phyloP scores from a whole-genome alignment of 306 rosid species.

The Rosa chinensis region DNA sequence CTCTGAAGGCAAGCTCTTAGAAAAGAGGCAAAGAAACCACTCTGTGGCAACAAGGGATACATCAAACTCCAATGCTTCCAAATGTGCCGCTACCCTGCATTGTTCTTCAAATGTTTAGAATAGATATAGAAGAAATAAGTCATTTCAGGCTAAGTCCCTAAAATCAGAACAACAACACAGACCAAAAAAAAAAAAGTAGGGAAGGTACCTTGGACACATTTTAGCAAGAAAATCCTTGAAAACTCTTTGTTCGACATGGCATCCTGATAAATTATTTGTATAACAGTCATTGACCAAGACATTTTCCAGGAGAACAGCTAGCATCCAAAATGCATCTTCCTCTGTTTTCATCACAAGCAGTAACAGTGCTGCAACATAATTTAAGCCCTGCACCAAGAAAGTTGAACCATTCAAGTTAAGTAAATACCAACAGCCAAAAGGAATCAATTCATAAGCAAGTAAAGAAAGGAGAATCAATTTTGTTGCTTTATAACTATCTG shows the following conservation, averaged over 20 bases:
- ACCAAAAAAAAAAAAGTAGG: not conserved
- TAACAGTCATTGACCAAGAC: constrained; percentile 94
- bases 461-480: not conserved
- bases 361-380: constrained; percentile 91
- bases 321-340: constrained; percentile 99
- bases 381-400: constrained; percentile 72
- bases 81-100: constrained; percentile 82
- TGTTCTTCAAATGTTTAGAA: constrained; percentile 34
- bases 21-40: constrained; percentile 96
- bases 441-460: not conserved
- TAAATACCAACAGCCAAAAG: not conserved
- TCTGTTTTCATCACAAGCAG: constrained; percentile 98
- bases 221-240: constrained; percentile 78
- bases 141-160: constrained; percentile 2
- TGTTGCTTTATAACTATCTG: not conserved
- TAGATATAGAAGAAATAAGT: constrained; percentile 19
- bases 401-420: constrained; percentile 18
- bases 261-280: constrained; percentile 91
- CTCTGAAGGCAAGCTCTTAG: constrained; percentile 96
- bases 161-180: not conserved
- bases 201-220: constrained; percentile 82
- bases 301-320: constrained; percentile 89
- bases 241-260: constrained; percentile 99
- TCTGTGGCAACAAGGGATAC: constrained; percentile 97
- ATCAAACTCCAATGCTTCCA: constrained; percentile 88